A percentile compares a stretch with the other conserved stretches of the same genome.
phyloP scores from a whole-genome alignment of 2,329 filamentous ascomycete species.

The Zelopaecilomyces penicillatus region DNA sequence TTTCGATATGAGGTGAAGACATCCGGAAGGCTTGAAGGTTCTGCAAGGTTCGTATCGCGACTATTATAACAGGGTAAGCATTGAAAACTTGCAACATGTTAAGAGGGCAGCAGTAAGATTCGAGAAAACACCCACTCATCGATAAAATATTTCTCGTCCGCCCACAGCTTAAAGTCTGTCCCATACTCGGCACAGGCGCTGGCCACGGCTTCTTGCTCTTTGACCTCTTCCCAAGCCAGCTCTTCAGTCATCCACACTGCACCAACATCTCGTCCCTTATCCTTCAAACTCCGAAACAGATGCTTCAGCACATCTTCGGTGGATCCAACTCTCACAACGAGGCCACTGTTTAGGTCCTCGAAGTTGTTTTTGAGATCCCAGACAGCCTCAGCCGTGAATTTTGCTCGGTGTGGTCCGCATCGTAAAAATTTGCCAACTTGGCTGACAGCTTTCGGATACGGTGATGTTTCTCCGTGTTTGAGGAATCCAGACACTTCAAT shows the following conservation, averaged over 20 bases:
- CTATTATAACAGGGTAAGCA: slow-evolving; percentile 32
- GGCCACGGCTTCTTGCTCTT: slow-evolving; percentile 51
- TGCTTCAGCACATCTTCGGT: slow-evolving; percentile 49
- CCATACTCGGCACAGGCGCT: slow-evolving; percentile 42
- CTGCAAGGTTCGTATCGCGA: slow-evolving; percentile 53
- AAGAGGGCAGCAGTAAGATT: neutral
- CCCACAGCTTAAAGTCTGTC: slow-evolving; percentile 56
- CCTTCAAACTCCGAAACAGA: slow-evolving; percentile 43
- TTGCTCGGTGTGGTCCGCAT: slow-evolving; percentile 63
- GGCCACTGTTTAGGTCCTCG: slow-evolving; percentile 48
- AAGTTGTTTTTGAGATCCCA: slow-evolving; percentile 63
- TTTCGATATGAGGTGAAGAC: slow-evolving; percentile 71
- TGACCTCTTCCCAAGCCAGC: slow-evolving; percentile 59
- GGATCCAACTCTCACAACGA: slow-evolving; percentile 57
- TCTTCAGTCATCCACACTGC: slow-evolving; percentile 69
- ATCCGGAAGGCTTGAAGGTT: slow-evolving; percentile 56
- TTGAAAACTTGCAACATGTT: neutral
- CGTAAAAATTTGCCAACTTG: slow-evolving; percentile 61
- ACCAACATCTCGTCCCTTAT: slow-evolving; percentile 36
- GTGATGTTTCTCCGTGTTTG: slow-evolving; percentile 42
- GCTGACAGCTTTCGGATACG: slow-evolving; percentile 62
- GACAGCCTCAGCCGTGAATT: slow-evolving; percentile 63
- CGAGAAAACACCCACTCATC: slow-evolving; percentile 56
- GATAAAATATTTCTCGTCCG: slow-evolving; percentile 70
- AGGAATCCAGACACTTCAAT: slow-evolving; percentile 69